These are phyloP conservation scores for Lobulomyces angularis DNA, from an alignment of 192 early-diverging fungal genomes.

Conservation along the genomic window DNA sequence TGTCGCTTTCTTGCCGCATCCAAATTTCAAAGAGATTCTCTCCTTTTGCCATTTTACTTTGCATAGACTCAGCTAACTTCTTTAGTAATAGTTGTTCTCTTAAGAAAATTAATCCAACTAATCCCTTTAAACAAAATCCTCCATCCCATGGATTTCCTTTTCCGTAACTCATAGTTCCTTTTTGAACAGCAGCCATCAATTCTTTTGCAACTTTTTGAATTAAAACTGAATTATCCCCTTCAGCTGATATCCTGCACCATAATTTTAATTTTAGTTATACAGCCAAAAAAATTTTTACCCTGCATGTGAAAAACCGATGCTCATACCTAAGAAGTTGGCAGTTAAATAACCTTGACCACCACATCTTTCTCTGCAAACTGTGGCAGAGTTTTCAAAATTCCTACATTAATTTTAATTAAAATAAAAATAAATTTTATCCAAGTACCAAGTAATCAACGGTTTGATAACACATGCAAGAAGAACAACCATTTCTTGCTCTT, in stretches of 20 bases:
- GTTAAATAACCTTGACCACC: slow-evolving; percentile 61
- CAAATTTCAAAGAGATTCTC: slow-evolving; percentile 54
- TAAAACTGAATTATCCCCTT: slow-evolving; percentile 65
- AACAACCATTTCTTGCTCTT: slow-evolving; percentile 48
- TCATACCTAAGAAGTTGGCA: slow-evolving; percentile 47
- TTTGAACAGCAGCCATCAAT: slow-evolving; percentile 40
- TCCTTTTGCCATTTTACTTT: slow-evolving; percentile 33
- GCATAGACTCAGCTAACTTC: slow-evolving; percentile 35
- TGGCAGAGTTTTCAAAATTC: slow-evolving; percentile 58
- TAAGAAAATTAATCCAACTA: slow-evolving; percentile 26
- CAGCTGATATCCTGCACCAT: slow-evolving; percentile 71
- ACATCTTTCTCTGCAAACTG: slow-evolving; percentile 58
- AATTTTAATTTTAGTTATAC: too few species aligned
- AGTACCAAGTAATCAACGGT: slow-evolving; percentile 10
- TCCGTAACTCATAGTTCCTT: slow-evolving; percentile 13
- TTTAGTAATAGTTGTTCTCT: slow-evolving; percentile 16
- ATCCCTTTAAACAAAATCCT: slow-evolving; percentile 17
- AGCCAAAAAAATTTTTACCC: too few species aligned
- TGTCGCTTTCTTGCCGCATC: slow-evolving; percentile 63
- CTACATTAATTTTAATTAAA: slow-evolving; percentile 13
- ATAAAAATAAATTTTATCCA: background rate
- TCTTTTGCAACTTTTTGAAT: slow-evolving; percentile 72
- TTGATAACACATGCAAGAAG: slow-evolving; percentile 68
- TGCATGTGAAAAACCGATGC: slow-evolving; percentile 61
- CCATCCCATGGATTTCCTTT: slow-evolving; percentile 34